Evolutionary conservation across 164 flowering plant genomes (phyloP), one percentile per base, ranked within the genome.

Genomic region (Vitis rotundifolia): DNA sequence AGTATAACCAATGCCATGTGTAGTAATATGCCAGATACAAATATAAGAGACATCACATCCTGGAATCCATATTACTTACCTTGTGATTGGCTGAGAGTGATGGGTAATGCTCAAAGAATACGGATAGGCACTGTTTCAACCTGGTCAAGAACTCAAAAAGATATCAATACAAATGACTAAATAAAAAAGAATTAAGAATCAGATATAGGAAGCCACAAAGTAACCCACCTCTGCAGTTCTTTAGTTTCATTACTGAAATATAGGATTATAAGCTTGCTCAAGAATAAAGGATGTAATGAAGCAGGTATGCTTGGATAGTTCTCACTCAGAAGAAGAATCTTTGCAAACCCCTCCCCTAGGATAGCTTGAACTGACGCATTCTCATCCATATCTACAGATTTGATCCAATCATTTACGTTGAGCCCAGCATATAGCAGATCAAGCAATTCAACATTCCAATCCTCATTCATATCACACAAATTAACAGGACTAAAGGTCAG

Each of bases 81-180:
- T 96, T 96, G 80, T 96, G 94, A 71, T 86, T 75, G 9, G 69
- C 77, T 44, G 99, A 89, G 68, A 96, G 90, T 19, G 90, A 83
- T 49, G 98, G 87, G 68, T 93, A 96, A 69, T 88, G 97, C 85
- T 93, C 98, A 82, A 96, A 96, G 83, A 96, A 93, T 18, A 96
- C 98, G 22, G 92, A 93, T 50, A 96, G 76, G 73, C 97, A 91
- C 67, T 92, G 98, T 68, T 83, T 91, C 78, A 93, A 87, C 88
- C 99, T 96, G 83, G 49, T 69, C 16, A 50, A 28, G 64, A 53
- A 51, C 60, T 28, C 6, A 31, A 31, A 54, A 60, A 58, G 44
- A 31, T 3, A 31, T 31, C 44, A 31, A 3, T 31, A 31, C 44
- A 31, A 31, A 31, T 6, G n/a, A 48, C 15, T 11, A 59, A 28